Evolutionary conservation across 208 protist species (phyloP), one percentile per base, ranked within the genome.

Genomic region (Leishmania braziliensis): DNA sequence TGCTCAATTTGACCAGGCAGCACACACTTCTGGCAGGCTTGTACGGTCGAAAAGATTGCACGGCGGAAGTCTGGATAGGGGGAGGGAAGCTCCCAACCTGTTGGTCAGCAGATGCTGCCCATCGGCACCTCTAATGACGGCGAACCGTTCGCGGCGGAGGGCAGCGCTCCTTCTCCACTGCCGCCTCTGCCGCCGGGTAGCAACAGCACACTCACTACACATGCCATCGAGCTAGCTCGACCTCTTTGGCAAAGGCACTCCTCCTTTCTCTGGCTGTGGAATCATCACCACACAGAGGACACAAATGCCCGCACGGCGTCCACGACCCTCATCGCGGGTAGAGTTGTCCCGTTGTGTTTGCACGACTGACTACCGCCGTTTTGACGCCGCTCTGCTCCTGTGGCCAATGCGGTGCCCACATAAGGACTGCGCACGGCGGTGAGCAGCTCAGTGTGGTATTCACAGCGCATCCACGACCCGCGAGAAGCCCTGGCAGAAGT

Each of bases 401-500:
- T 6, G 43, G 43, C 43, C 43, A 46, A 6, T 46, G 43, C 43
- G 4, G 43, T 46, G 43, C 43, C 43, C 43, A 46, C 43, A 46
- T 4, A 46, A 46, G 43, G 72, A 73, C 23, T 23, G 33, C 29
- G 68, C n/a, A 73, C 18, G 8, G 16, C 72, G 46, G 53, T 56
- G 65, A 51, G 53, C 26, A 5, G 43, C 43, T 46, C 4, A 46
- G 43, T 46, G 3, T 46, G 43, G 43, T 46, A 46, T 77, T 10
- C 53, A 91, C 23, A 63, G 82, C 50, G 50, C 33, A n/a, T 80
- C 91, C 18, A 83, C 92, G 33, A 56, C 58, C 1, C 76, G 65
- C n/a, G 46, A 86, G 75, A 65, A 80, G 54, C 76, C 87, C 10
- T 95, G 90, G 90, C 89, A 92, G 74, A 75, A 80, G 12, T 87